A percentile compares a stretch with the other conserved stretches of the same genome.
phyloP scores from a whole-genome alignment of 1,139 yeast species.

The Meyerozyma athensensis region DNA sequence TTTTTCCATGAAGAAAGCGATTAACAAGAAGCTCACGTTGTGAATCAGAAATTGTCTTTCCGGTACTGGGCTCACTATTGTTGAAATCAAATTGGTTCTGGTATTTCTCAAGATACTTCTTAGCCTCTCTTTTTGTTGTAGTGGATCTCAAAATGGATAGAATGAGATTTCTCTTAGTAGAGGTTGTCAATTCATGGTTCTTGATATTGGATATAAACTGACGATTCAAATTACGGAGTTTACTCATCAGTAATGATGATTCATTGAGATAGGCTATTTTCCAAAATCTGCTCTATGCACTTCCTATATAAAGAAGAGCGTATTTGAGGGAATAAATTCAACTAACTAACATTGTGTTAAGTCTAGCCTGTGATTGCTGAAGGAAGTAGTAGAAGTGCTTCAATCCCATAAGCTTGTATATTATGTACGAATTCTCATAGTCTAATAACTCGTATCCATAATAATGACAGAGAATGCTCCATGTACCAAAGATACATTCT shows the following conservation, averaged over 20 bases:
- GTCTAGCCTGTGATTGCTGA: too few relatives aligned
- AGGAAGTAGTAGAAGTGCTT: too few relatives aligned
- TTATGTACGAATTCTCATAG: too few relatives aligned
- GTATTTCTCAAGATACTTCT: constrained; percentile 60
- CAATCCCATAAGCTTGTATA: too few relatives aligned
- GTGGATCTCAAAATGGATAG: constrained; percentile 67
- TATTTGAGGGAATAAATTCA: too few relatives aligned
- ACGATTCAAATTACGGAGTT: constrained; percentile 24
- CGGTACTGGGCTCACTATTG: not conserved
- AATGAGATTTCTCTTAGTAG: constrained; percentile 50
- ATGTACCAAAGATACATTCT: too few relatives aligned
- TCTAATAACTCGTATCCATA: too few relatives aligned
- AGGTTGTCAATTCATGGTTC: constrained; percentile 29
- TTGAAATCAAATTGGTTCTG: constrained; percentile 32
- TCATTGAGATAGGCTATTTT: too few relatives aligned
- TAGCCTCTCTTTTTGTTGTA: constrained; percentile 73
- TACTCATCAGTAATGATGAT: constrained; percentile 22
- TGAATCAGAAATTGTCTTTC: constrained; percentile 12
- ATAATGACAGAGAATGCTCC: too few relatives aligned
- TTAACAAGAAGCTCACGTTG: constrained; percentile 39
- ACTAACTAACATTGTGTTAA: too few relatives aligned
- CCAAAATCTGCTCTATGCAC: too few relatives aligned
- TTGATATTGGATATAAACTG: constrained; percentile 39
- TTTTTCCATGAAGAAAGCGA: constrained; percentile 33
- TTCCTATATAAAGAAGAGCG: too few relatives aligned